These are phyloP conservation scores for Ceriops zippeliana DNA, from an alignment of 345 rosid genomes.

Conservation along the genomic window DNA sequence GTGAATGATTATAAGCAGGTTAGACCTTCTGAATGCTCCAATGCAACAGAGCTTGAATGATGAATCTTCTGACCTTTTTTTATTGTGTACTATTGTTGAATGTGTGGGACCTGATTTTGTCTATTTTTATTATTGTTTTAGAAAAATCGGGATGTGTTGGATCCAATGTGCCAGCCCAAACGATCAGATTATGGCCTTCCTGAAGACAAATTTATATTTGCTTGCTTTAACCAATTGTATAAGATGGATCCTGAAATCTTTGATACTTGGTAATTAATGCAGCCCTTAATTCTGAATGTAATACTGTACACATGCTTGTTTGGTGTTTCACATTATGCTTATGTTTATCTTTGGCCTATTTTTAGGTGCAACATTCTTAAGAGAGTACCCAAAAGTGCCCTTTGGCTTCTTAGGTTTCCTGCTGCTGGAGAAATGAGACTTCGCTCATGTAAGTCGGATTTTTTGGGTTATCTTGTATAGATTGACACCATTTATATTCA, in stretches of 20 bases:
- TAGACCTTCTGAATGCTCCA: constrained; percentile 1
- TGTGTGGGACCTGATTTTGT: not conserved
- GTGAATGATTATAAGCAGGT: constrained; percentile 99
- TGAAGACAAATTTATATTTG: constrained; percentile 93
- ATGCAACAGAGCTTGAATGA: not conserved
- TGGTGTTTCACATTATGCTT: not conserved
- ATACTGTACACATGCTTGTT: not conserved
- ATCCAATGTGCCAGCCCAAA: constrained; percentile 67
- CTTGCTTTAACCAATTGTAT: constrained; percentile 97
- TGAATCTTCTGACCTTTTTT: not conserved
- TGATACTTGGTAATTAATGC: constrained; percentile 63
- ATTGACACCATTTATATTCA: not conserved
- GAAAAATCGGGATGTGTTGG: constrained; percentile 91
- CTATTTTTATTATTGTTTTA: constrained; percentile 28
- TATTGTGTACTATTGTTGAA: not conserved
- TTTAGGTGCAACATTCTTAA: constrained; percentile 96
- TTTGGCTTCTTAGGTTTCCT: constrained; percentile 98
- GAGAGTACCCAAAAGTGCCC: constrained; percentile 89
- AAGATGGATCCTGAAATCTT: constrained; percentile 99
- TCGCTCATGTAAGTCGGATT: constrained; percentile 57
- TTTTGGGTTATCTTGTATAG: not conserved
- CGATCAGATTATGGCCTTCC: constrained; percentile 92
- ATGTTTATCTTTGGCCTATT: not conserved
- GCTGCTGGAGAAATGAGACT: constrained; percentile 98
- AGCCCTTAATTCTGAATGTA: too few relatives aligned